Conservation (phyloP, 2,329 filamentous ascomycete genomes). For the Paraphaeosphaeria minitans region DNA sequence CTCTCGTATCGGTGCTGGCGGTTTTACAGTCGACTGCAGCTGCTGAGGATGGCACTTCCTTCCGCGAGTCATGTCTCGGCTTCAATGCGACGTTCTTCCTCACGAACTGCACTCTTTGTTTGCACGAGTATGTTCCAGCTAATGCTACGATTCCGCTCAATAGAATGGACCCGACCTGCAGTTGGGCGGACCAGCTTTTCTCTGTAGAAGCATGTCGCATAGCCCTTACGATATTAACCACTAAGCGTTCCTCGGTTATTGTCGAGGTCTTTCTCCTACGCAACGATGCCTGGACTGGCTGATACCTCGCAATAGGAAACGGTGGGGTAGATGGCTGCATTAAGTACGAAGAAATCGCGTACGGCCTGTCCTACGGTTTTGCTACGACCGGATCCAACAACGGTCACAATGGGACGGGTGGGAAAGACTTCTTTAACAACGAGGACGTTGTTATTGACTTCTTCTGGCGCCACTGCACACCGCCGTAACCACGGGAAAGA, state of each 20-base stretch:
- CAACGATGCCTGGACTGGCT: constrained; percentile 44
- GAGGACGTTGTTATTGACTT: constrained; percentile 56
- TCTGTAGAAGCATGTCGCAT: constrained; percentile 50
- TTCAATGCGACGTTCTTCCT: constrained; percentile 2
- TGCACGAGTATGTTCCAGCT: constrained; percentile 2
- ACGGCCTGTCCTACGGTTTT: constrained; percentile 44
- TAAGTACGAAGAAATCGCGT: constrained; percentile 48
- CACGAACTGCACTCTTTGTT: background rate
- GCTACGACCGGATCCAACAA: constrained; percentile 49
- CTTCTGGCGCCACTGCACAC: constrained; percentile 53
- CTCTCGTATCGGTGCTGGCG: background rate
- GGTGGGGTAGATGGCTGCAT: constrained; percentile 51
- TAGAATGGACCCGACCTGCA: constrained; percentile 29
- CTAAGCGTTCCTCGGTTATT: constrained; percentile 47
- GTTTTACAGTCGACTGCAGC: background rate
- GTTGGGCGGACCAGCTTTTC: constrained; percentile 41
- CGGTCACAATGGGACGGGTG: constrained; percentile 52
- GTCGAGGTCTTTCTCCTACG: constrained; percentile 48
- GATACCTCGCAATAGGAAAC: constrained; percentile 48
- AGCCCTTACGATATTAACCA: constrained; percentile 50
- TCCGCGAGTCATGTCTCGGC: constrained; percentile 1
- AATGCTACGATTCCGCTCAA: constrained; percentile 1
- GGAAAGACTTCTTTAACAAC: constrained; percentile 51
- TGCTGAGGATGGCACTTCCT: background rate
- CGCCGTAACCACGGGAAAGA: constrained; percentile 46